Evolutionary conservation across 805 yeast genomes (phyloP), one percentile per base, ranked within the genome.

Genomic region (Sungouiella blattae): DNA sequence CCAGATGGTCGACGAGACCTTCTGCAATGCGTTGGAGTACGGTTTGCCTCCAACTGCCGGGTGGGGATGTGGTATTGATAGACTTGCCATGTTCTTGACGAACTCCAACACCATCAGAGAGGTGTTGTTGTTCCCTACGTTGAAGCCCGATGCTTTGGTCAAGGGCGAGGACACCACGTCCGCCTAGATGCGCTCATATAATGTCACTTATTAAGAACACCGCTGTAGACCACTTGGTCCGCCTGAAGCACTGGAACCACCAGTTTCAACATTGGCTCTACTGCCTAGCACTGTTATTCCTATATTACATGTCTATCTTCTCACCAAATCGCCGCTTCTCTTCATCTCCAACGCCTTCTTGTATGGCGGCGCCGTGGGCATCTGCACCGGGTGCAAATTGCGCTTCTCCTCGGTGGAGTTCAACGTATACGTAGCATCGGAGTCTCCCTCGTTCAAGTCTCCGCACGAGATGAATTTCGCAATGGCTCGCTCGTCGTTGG

Each of bases 11-110:
- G 98, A 91, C 64, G 98, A 91, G 73, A 83, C 86, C 47, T 91
- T 91, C 89, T 84, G 95, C 75, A 86, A 89, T 55, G 97, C 98
- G 50, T 78, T 91, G 57, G 98, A 91, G 73, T 91, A 87, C 66
- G 98, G 98, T 68, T 77, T 91, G 57, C 98, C 98, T 41, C 98
- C 98, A 56, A 93, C 98, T 53, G 98, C 95, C 65, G 98, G 98
- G 52, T 91, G 98, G 98, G 98, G 98, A 54, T 83, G 95, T 71
- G 98, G 98, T 77, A 89, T 91, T 52, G 98, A 91, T 70, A 84
- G 98, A 75, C 64, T 91, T 59, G 88, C 96, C 58, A 91, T 91
- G 98, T 93, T 93, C 75, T 78, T 93, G 71, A 93, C 98, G 44
- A 80, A 93, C 68, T 86, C 96, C 40, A 85, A 88, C 74, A 86